Base-by-base conservation (phyloP, 140 eudicot species). In the Artemisia princeps region DNA sequence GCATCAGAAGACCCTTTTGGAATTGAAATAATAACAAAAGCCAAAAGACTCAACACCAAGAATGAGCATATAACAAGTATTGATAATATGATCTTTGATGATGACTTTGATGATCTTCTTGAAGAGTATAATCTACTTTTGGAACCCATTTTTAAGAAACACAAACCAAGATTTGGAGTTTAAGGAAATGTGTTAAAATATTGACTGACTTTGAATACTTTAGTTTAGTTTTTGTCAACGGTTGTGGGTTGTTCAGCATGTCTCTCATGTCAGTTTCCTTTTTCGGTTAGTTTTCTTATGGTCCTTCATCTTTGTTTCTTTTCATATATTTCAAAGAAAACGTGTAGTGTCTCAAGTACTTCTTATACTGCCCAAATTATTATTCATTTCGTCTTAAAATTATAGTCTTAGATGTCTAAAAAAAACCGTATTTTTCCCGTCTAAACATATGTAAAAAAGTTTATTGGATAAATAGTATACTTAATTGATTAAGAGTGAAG, bases 21-120 rank as follows among this genome's bases (percentile, higher is more conserved):
- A 33, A 90, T 66, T 14, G 95, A 81, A 19, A 85, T 66, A 5
- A 83, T 75, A 40, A 86, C 81, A 37, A 83, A 77, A 3, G 80
- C 81, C 10, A 90, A 79, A 33, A 90, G 83, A 72, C 81, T 73
- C 19, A 90, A 42, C 7, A 77, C 62, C 60, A 81, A 70, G 64
- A 84, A 81, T 22, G 81, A 81, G n/a, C 80, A 76, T 46, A 62
- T 56, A 3, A 84, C 23, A 0, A 81, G 75, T 65, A 65, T 19
- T 10, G 84, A 55, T 6, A 77, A 77, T 7, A 84, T 15, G n/a
- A 87, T 28, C 5, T 82, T 76, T 16, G 86, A 80, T 14, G 84
- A 22, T 48, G 85, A 81, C 26, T 86, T 17, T 28, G 85, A 66
- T 33, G 80, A 37, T 57, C 64, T 77, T 1, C 86, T 76, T 0